Conservation (phyloP, 768 basidiomycete species). For the Termitomyces sp. region DNA sequence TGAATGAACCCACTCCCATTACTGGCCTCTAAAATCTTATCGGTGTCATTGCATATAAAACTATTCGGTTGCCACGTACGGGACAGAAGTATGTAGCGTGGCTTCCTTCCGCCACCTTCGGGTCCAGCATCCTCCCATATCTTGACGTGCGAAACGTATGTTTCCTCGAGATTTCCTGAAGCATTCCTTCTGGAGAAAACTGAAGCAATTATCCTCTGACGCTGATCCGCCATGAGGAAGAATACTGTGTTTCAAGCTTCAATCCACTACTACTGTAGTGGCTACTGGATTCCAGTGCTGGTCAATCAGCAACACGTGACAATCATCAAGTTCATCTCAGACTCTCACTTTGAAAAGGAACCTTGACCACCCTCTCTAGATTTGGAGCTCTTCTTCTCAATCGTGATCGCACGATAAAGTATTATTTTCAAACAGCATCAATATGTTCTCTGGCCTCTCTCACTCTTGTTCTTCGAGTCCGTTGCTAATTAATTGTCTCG, state of each 20-base stretch:
- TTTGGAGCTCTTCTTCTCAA: too few relatives aligned
- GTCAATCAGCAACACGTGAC: too few relatives aligned
- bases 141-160: slow-evolving; percentile 86
- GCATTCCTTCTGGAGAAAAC: slow-evolving; percentile 77
- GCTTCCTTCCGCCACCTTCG: slow-evolving; percentile 73
- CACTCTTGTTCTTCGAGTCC: too few relatives aligned
- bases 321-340: too few relatives aligned
- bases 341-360: too few relatives aligned
- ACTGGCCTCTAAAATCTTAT: slow-evolving; percentile 44
- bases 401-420: too few relatives aligned
- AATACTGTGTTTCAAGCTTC: background rate
- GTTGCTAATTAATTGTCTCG: background rate
- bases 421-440: too few relatives aligned
- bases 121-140: slow-evolving; percentile 84
- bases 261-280: too few relatives aligned
- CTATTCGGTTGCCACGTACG: slow-evolving; percentile 51
- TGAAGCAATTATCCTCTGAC: slow-evolving; percentile 74
- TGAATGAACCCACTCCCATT: slow-evolving; percentile 75
- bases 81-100: slow-evolving; percentile 87
- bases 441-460: too few relatives aligned
- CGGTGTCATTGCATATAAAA: slow-evolving; percentile 1
- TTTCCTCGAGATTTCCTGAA: slow-evolving; percentile 63
- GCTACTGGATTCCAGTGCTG: too few relatives aligned
- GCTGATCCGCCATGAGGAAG: slow-evolving; percentile 42
- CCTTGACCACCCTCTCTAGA: too few relatives aligned